Evolutionary conservation across 495 filamentous ascomycete genomes (phyloP), one percentile per base, ranked within the genome.

Genomic region (Aspergillus baeticus): DNA sequence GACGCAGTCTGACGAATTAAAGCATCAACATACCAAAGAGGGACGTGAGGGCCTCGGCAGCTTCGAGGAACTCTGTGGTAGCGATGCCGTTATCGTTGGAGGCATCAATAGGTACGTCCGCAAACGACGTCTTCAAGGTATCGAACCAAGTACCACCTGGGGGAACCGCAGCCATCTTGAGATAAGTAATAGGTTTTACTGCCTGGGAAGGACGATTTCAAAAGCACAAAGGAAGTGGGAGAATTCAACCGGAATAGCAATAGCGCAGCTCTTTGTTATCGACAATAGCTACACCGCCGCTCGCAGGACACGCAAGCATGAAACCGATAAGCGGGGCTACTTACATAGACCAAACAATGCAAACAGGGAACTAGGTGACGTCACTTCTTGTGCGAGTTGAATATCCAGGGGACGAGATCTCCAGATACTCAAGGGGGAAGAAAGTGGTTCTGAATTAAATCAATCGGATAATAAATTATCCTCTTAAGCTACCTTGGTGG

Each of bases 21-120:
- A 8, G 8, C 26, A 29, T 3, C 26, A 15, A n/a, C 79, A 17
- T 73, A 97, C 92, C 91, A 67, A 98, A 98, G 34, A 98, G 81
- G 39, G 84, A 84, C 43, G 88, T 88, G 61, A 97, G 73, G 22
- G 87, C 84, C 77, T 96, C 91, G 42, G 90, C 84, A 49, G 95
- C 95, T 36, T 95, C 90, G 58, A 98, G 86, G 76, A 97, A 98
- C 69, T 95, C 88, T 62, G 78, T 81, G 23, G 95, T 98, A 8
- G 81, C 69, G 62, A 98, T 87, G 71, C 83, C 84, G 48, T 91
- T 86, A 71, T 84, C 84, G 51, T 91, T 86, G 55, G 72, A 78
- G 53, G 79, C 75, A 60, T 89, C 82, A 58, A 96, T 69, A 10
- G 89, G 86, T 22, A 96, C 94, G 51, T 90, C 83, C 52, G 79